A percentile compares a stretch with the other conserved stretches of the same genome.
Conservation (phyloP, 495 filamentous ascomycete species). For the Neurospora sp. region DNA sequence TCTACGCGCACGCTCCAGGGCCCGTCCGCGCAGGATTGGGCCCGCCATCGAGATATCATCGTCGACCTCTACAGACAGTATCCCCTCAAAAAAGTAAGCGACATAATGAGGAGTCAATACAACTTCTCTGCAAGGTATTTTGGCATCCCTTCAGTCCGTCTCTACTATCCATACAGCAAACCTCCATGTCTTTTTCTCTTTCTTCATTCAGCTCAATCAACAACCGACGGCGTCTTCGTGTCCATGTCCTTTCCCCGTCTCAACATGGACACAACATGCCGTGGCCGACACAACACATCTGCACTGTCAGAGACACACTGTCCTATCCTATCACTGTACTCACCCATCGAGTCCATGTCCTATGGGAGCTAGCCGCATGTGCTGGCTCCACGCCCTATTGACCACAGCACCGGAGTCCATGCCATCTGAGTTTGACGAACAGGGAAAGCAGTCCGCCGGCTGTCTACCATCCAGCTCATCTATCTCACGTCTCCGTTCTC, state of each 20-base stretch:
- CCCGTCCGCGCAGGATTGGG: slow-evolving; percentile 23
- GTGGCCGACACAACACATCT: not conserved
- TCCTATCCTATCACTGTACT: not conserved
- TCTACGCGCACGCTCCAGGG: slow-evolving; percentile 24
- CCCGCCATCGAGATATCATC: slow-evolving; percentile 21
- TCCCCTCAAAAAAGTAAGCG: slow-evolving; percentile 23
- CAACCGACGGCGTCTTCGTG: not conserved
- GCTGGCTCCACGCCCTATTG: not conserved
- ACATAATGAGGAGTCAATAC: slow-evolving; percentile 22
- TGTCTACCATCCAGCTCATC: not conserved
- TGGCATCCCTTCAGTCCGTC: not conserved
- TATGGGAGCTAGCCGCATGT: not conserved
- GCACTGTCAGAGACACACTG: not conserved
- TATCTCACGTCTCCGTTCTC: not conserved
- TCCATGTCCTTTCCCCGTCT: not conserved
- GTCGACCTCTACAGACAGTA: slow-evolving; percentile 21
- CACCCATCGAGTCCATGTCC: not conserved
- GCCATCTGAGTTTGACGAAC: not conserved
- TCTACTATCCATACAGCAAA: not conserved
- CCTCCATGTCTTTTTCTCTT: not conserved
- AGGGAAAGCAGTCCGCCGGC: too few relatives aligned
- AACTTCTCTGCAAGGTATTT: slow-evolving; percentile 26
- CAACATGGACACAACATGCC: not conserved
- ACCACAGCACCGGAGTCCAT: not conserved
- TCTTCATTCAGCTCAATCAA: not conserved